Evolutionary conservation across 179 eudicot genomes (phyloP).

Genomic region (Drosera spatulata): DNA sequence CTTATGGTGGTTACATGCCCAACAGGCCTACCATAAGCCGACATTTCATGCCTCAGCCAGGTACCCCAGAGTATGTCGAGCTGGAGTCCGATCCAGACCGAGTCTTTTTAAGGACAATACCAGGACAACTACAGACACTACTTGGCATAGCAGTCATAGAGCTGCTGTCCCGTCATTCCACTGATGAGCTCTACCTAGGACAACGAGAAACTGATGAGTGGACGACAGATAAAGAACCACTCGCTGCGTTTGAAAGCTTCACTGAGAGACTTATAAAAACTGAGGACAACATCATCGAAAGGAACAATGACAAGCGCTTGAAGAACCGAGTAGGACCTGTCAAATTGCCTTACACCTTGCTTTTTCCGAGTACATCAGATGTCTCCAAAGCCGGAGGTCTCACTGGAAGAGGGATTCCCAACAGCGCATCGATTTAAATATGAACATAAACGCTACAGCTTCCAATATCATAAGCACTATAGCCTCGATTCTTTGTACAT

Average conservation of each 20-base stretch:
- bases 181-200: constrained; percentile 74
- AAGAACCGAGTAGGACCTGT: constrained; percentile 39
- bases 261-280: constrained; percentile 15
- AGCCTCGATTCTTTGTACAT: too few relatives aligned
- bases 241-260: constrained; percentile 40
- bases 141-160: constrained; percentile 60
- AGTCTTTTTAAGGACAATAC: constrained; percentile 40
- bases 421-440: constrained; percentile 22
- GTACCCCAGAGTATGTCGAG: constrained; percentile 45
- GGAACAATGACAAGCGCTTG: constrained; percentile 24
- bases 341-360: constrained; percentile 32
- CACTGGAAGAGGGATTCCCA: constrained; percentile 42
- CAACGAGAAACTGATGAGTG: constrained; percentile 56
- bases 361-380: constrained; percentile 36
- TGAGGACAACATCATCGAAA: constrained; percentile 27
- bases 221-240: constrained; percentile 40
- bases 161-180: constrained; percentile 51
- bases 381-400: constrained; percentile 23
- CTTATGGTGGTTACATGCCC: constrained; percentile 73
- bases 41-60: constrained; percentile 57
- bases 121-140: constrained; percentile 53
- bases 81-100: constrained; percentile 42
- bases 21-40: constrained; percentile 68
- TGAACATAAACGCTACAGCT: too few relatives aligned
- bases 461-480: too few relatives aligned